Percentiles rank a stretch among this genome's conserved stretches.
These are phyloP conservation scores for Acanthamoeba royreba DNA, from an alignment of 208 protist genomes.

Conservation along the genomic window DNA sequence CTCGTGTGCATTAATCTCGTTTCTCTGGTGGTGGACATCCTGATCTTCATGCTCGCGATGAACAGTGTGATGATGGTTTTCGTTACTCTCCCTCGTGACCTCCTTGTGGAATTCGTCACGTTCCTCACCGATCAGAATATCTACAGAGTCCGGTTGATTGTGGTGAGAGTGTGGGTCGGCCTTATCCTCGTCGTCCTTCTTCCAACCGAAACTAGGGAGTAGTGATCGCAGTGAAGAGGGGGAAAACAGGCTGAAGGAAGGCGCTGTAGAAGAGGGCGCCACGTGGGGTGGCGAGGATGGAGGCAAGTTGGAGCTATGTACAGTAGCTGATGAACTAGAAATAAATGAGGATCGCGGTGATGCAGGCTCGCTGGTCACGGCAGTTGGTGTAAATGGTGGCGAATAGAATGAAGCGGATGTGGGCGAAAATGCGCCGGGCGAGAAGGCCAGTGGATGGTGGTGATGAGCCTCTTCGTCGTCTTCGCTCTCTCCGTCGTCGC, in stretches of 20 bases:
- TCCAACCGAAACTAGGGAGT: background rate
- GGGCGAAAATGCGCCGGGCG: background rate
- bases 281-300: background rate
- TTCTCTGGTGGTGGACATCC: background rate
- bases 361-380: background rate
- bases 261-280: background rate
- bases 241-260: background rate
- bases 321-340: no score
- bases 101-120: background rate
- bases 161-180: no score
- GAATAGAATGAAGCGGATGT: background rate
- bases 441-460: background rate
- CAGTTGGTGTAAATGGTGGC: background rate
- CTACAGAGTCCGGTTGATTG: background rate
- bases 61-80: background rate
- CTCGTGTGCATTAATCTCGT: background rate
- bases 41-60: background rate
- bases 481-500: no score
- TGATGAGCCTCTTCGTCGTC: background rate
- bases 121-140: background rate
- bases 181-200: background rate
- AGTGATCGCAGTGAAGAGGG: background rate
- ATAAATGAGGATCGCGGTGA: background rate
- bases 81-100: background rate
- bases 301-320: no score